Base-by-base conservation (phyloP, 1,284 basidiomycete genomes). In the Omphalotus olearius region DNA sequence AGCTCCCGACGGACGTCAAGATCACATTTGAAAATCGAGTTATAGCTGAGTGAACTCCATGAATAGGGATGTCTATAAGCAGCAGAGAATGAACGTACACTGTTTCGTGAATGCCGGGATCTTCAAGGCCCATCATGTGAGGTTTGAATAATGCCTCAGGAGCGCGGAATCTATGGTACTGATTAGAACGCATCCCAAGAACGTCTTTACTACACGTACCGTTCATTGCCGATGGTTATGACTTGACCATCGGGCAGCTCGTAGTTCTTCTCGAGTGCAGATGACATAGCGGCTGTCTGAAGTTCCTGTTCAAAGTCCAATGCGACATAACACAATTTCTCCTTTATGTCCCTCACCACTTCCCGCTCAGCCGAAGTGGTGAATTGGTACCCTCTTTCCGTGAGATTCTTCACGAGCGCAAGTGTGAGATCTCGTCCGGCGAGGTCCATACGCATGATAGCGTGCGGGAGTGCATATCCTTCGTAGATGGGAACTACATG, bases 141-240 rank as follows among this genome's bases (percentile, higher is more conserved):
- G 95, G 95, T 77, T 97, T 91, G 93, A 98, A 98, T 66, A 98
- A 85, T 41, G 93, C 93, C 71, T 98, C 95, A 56, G 95, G 93
- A 58, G 91, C 88, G 68, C 94, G 92, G 94, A 98, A 98, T 61
- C 87, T 89, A 57, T 28, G 33, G 44, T 11, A 33, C 25, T 23
- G 35, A 6, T 36, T 13, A 42, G 39, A 30, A 20, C 26, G 42
- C n/a, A 26, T 25, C 11, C 3, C 2, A 23, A 45, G 30, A 20
- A 20, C 20, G 25, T 5, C 13, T 5, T 2, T 2, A 41, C 16
- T n/a, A 1, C 1, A 48, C 46, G 10, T n/a, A 56, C 55, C 55
- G 41, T 39, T 56, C 55, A 36, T 56, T 56, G 4, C 55, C 55
- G 35, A 56, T 56, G 18, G 55, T 56, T 13, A 56, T 56, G 17